Evolutionary conservation across 179 eudicot species (phyloP).

Genomic region (Patellifolia procumbens): DNA sequence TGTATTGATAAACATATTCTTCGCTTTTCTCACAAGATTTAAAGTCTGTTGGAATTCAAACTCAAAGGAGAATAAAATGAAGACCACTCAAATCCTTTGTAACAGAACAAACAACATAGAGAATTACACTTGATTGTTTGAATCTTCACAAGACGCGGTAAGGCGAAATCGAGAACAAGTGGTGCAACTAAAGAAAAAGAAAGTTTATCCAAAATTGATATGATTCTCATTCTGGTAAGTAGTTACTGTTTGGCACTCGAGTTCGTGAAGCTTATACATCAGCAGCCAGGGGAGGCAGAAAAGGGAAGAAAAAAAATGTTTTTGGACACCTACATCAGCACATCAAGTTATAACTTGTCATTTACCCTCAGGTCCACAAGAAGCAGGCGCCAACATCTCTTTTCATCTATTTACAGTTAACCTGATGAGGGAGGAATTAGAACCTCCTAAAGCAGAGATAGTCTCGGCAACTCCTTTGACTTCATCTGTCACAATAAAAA

Average conservation of each 20-base stretch:
- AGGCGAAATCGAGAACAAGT: not conserved
- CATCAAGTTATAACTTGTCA: not conserved
- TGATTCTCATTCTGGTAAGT: not conserved
- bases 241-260: not conserved
- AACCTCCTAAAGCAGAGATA: not conserved
- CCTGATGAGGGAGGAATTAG: conserved; percentile 20
- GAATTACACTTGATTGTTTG: not conserved
- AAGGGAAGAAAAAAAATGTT: not conserved
- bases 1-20: no score
- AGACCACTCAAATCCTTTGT: not conserved
- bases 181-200: not conserved
- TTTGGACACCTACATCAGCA: not conserved
- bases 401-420: conserved; percentile 32
- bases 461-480: conserved; percentile 10
- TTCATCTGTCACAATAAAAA: not conserved
- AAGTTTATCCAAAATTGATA: conserved; percentile 16
- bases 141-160: not conserved
- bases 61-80: not conserved
- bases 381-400: conserved; percentile 15
- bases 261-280: conserved; percentile 13
- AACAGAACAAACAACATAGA: not conserved
- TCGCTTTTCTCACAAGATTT: no score
- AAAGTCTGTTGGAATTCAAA: not conserved
- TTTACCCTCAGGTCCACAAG: conserved; percentile 10
- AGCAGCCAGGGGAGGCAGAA: not conserved